Evolutionary conservation across 257 asterid species (phyloP).

Genomic region (Oldenlandia corymbosa): DNA sequence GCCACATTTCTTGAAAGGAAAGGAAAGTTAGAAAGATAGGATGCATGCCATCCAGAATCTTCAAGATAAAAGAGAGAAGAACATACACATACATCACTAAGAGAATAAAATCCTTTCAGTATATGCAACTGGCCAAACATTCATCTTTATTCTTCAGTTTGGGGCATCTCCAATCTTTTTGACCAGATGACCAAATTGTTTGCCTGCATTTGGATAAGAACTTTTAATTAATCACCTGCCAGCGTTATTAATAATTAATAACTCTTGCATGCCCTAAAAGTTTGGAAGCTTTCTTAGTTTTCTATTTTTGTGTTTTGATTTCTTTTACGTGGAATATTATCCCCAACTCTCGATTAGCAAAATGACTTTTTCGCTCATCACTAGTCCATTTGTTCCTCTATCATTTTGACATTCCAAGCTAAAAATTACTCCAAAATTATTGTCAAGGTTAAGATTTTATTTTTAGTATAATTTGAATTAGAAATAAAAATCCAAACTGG

Average conservation of each 20-base stretch:
- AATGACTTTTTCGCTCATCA: too few relatives aligned
- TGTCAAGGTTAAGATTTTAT: too few relatives aligned
- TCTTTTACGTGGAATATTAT: background rate
- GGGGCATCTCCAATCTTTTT: constrained; percentile 10
- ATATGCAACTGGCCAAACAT: constrained; percentile 15
- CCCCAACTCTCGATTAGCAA: background rate
- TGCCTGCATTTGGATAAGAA: background rate
- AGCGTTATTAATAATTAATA: background rate
- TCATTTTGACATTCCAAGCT: too few relatives aligned
- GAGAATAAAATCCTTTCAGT: constrained; percentile 2
- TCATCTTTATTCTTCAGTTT: constrained; percentile 12
- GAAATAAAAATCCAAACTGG: too few relatives aligned
- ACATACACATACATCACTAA: background rate
- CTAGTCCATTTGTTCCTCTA: background rate
- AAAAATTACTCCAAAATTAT: too few relatives aligned
- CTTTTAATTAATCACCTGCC: too few relatives aligned
- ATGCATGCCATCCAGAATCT: constrained; percentile 1
- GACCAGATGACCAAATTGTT: background rate
- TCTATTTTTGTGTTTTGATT: background rate
- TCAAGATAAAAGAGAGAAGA: background rate
- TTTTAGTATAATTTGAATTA: too few relatives aligned
- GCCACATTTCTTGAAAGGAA: background rate
- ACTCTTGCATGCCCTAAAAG: background rate
- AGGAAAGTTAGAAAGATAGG: background rate
- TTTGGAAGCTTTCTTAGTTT: too few relatives aligned